phyloP scores from a whole-genome alignment of 108 stramenopile species.

The Discostella pseudostelligera region DNA sequence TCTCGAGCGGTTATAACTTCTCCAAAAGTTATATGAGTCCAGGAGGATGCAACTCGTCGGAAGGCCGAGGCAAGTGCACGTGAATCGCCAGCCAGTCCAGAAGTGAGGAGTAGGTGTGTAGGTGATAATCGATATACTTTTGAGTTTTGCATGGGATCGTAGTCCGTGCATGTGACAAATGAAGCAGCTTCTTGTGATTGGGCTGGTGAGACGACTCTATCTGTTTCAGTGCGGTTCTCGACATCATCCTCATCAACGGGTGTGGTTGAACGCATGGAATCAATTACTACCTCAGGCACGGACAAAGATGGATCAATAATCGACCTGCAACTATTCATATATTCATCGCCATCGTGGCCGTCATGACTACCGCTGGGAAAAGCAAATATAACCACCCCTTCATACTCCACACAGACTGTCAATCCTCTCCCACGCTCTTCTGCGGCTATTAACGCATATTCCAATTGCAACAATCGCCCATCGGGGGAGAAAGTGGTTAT shows the following conservation, averaged over 20 bases:
- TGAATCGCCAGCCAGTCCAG: conserved; percentile 75
- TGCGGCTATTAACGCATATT: conserved; percentile 71
- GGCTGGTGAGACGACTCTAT: neutral
- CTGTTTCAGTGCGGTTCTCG: conserved; percentile 41
- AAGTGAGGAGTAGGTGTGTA: conserved; percentile 49
- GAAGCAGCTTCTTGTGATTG: neutral
- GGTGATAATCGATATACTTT: conserved; percentile 38
- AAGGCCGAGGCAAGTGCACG: conserved; percentile 56
- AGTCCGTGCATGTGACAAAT: neutral
- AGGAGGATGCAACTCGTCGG: conserved; percentile 45
- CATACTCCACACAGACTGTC: conserved; percentile 29
- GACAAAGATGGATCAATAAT: too few relatives aligned
- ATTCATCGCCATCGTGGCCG: conserved; percentile 1
- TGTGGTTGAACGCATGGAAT: neutral
- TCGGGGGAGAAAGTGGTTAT: conserved; percentile 69
- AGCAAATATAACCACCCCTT: conserved; percentile 36
- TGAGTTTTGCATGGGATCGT: conserved; percentile 28
- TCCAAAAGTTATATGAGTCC: conserved; percentile 47
- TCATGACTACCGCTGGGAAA: conserved; percentile 32
- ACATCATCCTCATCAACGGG: conserved; percentile 22
- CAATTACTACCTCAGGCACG: too few relatives aligned
- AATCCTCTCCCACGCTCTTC: conserved; percentile 36
- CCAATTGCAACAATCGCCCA: conserved; percentile 70
- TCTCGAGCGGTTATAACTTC: conserved; percentile 60
- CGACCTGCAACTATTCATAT: neutral